Evolutionary conservation across 306 rosid genomes (phyloP).

Genomic region (Inga laurina): DNA sequence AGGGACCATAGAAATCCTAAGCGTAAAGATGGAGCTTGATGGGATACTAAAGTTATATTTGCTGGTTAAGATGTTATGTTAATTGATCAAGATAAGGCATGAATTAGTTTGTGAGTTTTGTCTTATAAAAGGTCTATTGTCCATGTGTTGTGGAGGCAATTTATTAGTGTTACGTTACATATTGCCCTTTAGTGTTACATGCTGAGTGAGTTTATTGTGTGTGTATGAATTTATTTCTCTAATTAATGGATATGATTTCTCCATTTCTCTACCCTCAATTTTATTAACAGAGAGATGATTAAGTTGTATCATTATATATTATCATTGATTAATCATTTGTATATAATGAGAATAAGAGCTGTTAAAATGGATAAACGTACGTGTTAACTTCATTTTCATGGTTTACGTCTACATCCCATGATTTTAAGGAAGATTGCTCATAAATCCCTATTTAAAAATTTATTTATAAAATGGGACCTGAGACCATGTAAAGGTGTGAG

Average conservation of each 20-base stretch:
- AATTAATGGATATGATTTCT: background rate
- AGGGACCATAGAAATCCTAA: background rate
- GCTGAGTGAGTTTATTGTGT: background rate
- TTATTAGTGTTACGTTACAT: background rate
- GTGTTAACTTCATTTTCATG: background rate
- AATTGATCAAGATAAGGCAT: background rate
- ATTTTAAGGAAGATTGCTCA: no score
- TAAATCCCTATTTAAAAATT: no score
- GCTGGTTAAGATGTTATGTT: background rate
- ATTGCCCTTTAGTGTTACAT: background rate
- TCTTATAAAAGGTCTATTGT: no score
- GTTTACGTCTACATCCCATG: no score
- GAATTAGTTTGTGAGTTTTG: background rate
- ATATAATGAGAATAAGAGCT: background rate
- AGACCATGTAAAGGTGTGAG: no score
- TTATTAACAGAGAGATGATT: background rate
- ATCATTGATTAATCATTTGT: background rate
- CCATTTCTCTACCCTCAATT: background rate
- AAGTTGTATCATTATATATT: background rate
- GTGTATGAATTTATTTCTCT: background rate
- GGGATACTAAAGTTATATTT: background rate
- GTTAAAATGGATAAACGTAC: background rate
- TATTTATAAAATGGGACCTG: no score
- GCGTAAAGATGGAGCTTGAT: background rate
- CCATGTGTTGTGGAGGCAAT: background rate